These are phyloP conservation scores for Pseudomicrostroma phylloplanum DNA, from an alignment of 1,284 basidiomycete genomes.

Conservation along the genomic window DNA sequence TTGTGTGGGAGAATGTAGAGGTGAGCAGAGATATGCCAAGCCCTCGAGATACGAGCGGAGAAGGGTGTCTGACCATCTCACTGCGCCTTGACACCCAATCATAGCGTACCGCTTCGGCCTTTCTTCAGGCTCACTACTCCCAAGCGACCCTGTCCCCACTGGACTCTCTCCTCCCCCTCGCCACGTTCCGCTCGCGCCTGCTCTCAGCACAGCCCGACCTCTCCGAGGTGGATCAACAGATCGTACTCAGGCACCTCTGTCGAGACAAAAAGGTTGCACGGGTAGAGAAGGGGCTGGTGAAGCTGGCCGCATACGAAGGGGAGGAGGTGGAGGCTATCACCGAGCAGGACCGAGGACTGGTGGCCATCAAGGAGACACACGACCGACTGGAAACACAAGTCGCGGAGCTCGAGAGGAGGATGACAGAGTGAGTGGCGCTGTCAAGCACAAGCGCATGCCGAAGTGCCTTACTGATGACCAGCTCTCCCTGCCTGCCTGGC, in stretches of 20 bases:
- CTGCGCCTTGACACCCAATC: too few species aligned
- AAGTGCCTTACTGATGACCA: too few species aligned
- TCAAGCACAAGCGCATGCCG: too few species aligned
- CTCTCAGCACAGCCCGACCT: conserved; percentile 19
- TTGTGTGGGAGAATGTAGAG: conserved; percentile 64
- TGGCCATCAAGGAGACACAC: conserved; percentile 67
- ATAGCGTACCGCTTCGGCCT: conserved; percentile 12
- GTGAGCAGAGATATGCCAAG: conserved; percentile 31
- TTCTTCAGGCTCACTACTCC: conserved; percentile 15
- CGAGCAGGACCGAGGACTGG: conserved; percentile 65
- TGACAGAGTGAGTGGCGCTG: too few species aligned
- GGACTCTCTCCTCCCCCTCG: conserved; percentile 16
- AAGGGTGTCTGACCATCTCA: too few species aligned
- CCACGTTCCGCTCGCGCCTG: conserved; percentile 15
- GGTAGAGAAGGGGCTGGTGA: conserved; percentile 52
- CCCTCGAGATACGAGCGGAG: conserved; percentile 51
- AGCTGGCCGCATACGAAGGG: conserved; percentile 14
- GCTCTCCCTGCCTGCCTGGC: neutral
- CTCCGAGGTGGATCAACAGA: conserved; percentile 63
- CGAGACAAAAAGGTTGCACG: conserved; percentile 66
- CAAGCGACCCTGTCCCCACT: conserved; percentile 20
- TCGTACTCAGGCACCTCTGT: conserved; percentile 70
- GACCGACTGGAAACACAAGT: conserved; percentile 64
- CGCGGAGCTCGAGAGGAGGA: conserved; percentile 57
- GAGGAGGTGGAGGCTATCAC: conserved; percentile 54